These are phyloP conservation scores for Spathaspora girioi DNA, from an alignment of 805 yeast genomes.

Conservation along the genomic window DNA sequence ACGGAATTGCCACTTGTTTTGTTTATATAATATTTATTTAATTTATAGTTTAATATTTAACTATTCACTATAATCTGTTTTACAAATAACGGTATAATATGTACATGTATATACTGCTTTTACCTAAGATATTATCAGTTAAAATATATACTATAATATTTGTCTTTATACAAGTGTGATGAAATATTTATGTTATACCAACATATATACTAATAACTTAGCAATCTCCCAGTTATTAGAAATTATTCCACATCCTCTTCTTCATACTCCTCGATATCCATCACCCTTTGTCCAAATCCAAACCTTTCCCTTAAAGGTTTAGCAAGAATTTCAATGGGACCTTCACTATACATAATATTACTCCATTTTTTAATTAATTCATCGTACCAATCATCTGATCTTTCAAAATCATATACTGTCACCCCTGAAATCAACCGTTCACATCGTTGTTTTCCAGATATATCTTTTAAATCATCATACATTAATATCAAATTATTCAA, in stretches of 20 bases:
- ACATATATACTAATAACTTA: neutral
- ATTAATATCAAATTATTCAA: constrained; percentile 28
- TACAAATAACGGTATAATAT: no score
- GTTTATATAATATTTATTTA: no score
- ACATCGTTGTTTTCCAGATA: constrained; percentile 24
- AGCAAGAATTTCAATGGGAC: constrained; percentile 41
- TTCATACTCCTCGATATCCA: constrained; percentile 39
- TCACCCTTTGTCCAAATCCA: constrained; percentile 30
- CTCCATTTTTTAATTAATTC: constrained; percentile 29
- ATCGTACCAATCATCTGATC: constrained; percentile 27
- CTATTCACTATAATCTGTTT: no score
- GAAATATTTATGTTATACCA: no score
- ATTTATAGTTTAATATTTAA: no score
- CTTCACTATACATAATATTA: constrained; percentile 35
- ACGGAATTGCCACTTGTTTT: no score
- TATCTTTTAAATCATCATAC: constrained; percentile 26
- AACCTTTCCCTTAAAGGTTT: constrained; percentile 37
- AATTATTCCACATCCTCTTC: constrained; percentile 32
- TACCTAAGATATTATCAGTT: no score
- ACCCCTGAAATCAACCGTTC: constrained; percentile 21
- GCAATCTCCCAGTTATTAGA: neutral
- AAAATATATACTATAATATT: no score
- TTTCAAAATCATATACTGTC: constrained; percentile 21
- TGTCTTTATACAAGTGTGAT: no score
- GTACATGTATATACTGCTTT: no score